Base-by-base conservation (phyloP, 2,329 filamentous ascomycete genomes). In the Apiospora marii region DNA sequence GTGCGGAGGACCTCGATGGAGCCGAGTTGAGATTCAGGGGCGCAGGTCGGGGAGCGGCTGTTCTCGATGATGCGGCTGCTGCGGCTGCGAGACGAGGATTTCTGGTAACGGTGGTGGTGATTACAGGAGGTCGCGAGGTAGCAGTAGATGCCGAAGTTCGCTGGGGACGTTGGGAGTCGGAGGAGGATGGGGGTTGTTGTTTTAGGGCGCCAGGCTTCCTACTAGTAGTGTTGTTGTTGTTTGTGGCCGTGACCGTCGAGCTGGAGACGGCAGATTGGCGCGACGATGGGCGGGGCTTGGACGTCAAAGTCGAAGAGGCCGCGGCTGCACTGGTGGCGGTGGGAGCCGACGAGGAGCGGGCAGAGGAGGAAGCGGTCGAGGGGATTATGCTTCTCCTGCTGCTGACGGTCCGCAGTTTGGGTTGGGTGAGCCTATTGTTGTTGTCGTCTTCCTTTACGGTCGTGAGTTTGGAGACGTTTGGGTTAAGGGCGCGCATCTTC, bases 221-320 rank as follows among this genome's bases (percentile, higher is more conserved):
- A 24, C 48, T 58, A 44, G 24, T 43, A 53, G 24, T 49, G n/a
- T 53, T 70, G 49, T 51, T 27, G 68, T 70, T 51, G 46, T 27
- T 58, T 30, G 12, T 49, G 64, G 58, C 30, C 61, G 37, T 34
- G 61, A 64, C n/a, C 64, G 72, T 70, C 51, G 67, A 71, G 69
- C 43, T 68, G 69, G 72, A 69, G 34, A 70, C 48, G 48, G 72
- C 49, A 27, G 72, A 73, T 69, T 73, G 72, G 67, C 70, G 72
- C 68, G 72, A 73, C 34, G 70, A 70, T 53, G 70, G 70, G 70
- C 70, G 72, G 70, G 69, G 72, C 46, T 58, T 72, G 27, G 71
- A 37, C 34, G 58, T 64, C 34, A 41, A 64, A 64, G 30, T 61
- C 53, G 58, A 64, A 10, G 58, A n/a, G 53, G 53, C 22, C 12